Conservation (phyloP, 2,329 filamentous ascomycete species). For the Pseudogymnoascus pannorum region DNA sequence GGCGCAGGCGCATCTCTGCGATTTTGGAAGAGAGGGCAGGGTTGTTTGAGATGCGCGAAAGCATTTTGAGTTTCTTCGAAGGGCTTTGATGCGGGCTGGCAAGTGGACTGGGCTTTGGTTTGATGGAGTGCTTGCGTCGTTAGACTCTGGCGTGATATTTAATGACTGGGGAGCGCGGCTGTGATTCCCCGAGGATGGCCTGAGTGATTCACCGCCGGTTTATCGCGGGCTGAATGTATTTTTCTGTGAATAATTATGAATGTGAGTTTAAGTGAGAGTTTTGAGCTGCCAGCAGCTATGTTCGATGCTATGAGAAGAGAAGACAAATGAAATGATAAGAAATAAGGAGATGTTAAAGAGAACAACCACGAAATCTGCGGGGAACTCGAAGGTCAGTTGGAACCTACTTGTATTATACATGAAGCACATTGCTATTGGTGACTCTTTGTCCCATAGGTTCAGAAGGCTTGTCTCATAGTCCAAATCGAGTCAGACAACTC, state of each 20-base stretch:
- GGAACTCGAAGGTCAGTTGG: not conserved
- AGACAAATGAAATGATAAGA: not conserved
- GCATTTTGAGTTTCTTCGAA: not conserved
- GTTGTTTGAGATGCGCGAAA: conserved; percentile 29
- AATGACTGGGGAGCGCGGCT: not conserved
- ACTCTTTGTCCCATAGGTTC: not conserved
- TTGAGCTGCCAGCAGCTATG: not conserved
- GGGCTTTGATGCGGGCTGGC: not conserved
- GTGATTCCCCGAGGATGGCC: not conserved
- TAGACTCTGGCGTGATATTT: not conserved
- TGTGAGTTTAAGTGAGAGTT: not conserved
- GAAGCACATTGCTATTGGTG: not conserved
- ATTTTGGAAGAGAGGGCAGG: conserved; percentile 55
- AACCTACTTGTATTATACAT: conserved; percentile 5
- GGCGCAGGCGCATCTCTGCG: conserved; percentile 54
- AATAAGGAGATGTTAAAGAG: not conserved
- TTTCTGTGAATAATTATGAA: not conserved
- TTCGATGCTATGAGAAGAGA: not conserved
- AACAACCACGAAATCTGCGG: not conserved
- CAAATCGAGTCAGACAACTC: conserved; percentile 5
- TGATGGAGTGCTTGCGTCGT: not conserved
- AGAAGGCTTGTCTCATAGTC: not conserved
- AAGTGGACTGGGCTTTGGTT: not conserved
- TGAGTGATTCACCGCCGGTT: not conserved
- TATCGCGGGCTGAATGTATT: not conserved